Evolutionary conservation across 1,139 yeast species (phyloP).

Genomic region (Tardiomyces depauwii): DNA sequence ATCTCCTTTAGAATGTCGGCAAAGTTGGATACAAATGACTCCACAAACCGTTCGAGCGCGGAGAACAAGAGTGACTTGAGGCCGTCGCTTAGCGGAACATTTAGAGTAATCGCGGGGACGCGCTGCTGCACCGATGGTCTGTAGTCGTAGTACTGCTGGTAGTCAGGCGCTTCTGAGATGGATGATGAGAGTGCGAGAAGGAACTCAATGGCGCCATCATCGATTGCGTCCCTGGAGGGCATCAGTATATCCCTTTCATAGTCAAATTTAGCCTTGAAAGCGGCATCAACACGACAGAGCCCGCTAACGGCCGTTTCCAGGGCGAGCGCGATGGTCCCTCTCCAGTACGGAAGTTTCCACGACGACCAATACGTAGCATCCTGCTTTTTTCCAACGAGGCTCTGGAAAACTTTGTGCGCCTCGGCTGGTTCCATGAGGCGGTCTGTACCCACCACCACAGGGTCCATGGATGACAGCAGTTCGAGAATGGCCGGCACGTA

Average conservation of each 20-base stretch:
- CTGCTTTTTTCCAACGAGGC: conserved; percentile 4
- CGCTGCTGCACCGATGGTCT: conserved; percentile 55
- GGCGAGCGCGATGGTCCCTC: conserved; percentile 46
- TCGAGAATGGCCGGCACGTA: neutral
- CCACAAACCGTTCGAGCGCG: conserved; percentile 35
- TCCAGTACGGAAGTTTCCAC: conserved; percentile 29
- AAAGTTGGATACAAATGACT: conserved; percentile 53
- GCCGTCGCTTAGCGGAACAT: conserved; percentile 8
- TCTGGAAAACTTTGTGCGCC: conserved; percentile 6
- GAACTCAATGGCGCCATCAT: conserved; percentile 71
- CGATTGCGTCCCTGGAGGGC: conserved; percentile 41
- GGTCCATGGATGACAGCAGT: conserved; percentile 11
- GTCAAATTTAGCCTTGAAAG: conserved; percentile 23
- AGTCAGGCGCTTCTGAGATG: conserved; percentile 29
- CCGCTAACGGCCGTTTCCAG: conserved; percentile 56
- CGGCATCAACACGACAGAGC: conserved; percentile 30
- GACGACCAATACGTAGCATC: conserved; percentile 3
- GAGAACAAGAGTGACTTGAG: conserved; percentile 11
- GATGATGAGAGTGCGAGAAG: conserved; percentile 63
- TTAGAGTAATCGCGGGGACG: conserved; percentile 13
- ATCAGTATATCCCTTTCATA: conserved; percentile 31
- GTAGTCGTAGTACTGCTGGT: conserved; percentile 44
- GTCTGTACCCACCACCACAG: conserved; percentile 5
- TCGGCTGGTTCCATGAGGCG: conserved; percentile 6
- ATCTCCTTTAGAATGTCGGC: conserved; percentile 74